phyloP scores from a whole-genome alignment of 2,329 filamentous ascomycete species.

The Exutisphaerella laricina region DNA sequence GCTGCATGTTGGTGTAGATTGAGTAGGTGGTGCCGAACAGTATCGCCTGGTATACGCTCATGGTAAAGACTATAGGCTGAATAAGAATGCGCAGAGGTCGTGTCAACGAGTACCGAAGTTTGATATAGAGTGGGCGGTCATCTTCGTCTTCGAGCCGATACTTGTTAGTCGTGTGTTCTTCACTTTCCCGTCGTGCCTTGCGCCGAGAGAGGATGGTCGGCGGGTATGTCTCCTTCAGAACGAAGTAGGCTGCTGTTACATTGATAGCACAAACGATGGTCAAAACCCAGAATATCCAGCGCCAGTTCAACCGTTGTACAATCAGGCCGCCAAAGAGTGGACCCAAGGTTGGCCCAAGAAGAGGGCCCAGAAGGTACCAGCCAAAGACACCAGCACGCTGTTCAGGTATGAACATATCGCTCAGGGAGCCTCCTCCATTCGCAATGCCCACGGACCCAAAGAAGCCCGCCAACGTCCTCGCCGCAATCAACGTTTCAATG shows the following conservation, averaged over 20 bases:
- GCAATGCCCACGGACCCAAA: constrained; percentile 48
- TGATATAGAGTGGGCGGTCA: constrained; percentile 33
- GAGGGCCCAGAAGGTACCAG: constrained; percentile 41
- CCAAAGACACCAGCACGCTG: constrained; percentile 44
- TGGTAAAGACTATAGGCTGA: constrained; percentile 44
- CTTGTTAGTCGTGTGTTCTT: constrained; percentile 33
- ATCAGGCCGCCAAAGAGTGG: constrained; percentile 36
- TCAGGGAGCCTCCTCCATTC: constrained; percentile 49
- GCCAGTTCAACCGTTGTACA: constrained; percentile 8
- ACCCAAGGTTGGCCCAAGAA: constrained; percentile 40
- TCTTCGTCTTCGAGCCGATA: constrained; percentile 44
- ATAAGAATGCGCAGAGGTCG: constrained; percentile 40
- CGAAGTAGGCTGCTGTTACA: constrained; percentile 40
- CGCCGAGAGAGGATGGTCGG: constrained; percentile 37
- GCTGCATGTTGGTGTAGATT: constrained; percentile 46
- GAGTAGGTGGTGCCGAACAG: constrained; percentile 46
- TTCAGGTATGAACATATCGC: constrained; percentile 46
- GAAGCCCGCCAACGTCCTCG: constrained; percentile 45
- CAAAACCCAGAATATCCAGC: constrained; percentile 42
- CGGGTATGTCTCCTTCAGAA: constrained; percentile 43
- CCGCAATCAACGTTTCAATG: constrained; percentile 40
- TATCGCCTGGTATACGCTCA: constrained; percentile 44
- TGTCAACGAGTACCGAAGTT: constrained; percentile 35
- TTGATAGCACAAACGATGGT: constrained; percentile 40
- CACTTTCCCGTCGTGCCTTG: constrained; percentile 33